Conservation (phyloP, 2,329 filamentous ascomycete species). For the Scedosporium boydii region DNA sequence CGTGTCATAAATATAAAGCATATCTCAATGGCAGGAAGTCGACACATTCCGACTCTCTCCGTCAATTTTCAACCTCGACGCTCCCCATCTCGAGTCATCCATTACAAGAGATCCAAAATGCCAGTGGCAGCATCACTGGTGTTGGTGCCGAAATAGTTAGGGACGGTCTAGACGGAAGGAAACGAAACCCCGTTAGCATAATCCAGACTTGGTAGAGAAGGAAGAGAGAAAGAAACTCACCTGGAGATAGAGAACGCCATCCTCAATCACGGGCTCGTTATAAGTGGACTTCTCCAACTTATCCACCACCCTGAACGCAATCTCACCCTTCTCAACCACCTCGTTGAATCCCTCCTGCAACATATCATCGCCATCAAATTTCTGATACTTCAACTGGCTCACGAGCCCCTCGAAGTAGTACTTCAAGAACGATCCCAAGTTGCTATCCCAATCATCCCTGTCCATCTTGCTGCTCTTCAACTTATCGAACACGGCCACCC, state of each 20-base stretch:
- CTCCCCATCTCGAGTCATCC: background rate
- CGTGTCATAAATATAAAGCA: background rate
- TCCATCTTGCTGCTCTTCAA: slow-evolving; percentile 18
- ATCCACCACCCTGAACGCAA: slow-evolving; percentile 38
- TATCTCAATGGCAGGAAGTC: background rate
- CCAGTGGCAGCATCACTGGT: slow-evolving; percentile 21
- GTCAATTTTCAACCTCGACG: background rate
- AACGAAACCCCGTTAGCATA: background rate
- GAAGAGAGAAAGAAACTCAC: slow-evolving; percentile 11
- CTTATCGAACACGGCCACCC: slow-evolving; percentile 31
- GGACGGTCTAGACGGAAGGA: slow-evolving; percentile 13
- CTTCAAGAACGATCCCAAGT: slow-evolving; percentile 28
- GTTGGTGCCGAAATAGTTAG: slow-evolving; percentile 27
- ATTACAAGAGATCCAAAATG: slow-evolving; percentile 24
- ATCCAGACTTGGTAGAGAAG: background rate
- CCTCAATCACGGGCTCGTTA: slow-evolving; percentile 36
- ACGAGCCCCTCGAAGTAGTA: slow-evolving; percentile 36
- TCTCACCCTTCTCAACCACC: slow-evolving; percentile 29
- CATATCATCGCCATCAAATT: slow-evolving; percentile 38
- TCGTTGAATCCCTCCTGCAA: slow-evolving; percentile 39
- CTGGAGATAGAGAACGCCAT: slow-evolving; percentile 41
- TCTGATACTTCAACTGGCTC: slow-evolving; percentile 29
- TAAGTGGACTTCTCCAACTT: slow-evolving; percentile 30
- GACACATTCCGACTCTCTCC: background rate
- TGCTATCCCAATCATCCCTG: slow-evolving; percentile 29